These are phyloP conservation scores for Nothomitra cinnamomea DNA, from an alignment of 2,329 filamentous ascomycete genomes.

Conservation along the genomic window DNA sequence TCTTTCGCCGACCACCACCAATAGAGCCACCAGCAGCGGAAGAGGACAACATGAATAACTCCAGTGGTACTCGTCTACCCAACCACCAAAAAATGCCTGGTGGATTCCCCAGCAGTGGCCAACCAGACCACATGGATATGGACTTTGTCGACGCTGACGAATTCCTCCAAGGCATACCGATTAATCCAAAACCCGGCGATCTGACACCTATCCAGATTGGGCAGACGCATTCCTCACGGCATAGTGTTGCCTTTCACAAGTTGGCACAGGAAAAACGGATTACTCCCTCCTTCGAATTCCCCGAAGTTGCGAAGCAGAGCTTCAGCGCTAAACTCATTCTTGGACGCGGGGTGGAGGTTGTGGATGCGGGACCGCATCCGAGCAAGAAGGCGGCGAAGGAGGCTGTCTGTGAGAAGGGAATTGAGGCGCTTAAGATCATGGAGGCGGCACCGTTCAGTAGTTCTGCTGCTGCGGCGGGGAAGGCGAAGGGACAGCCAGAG, in stretches of 20 bases:
- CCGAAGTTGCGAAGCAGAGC: neutral
- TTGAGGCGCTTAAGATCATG: constrained; percentile 15
- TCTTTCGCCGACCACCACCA: neutral
- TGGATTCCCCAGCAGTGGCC: neutral
- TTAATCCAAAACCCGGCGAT: neutral
- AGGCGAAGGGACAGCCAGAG: constrained; percentile 7
- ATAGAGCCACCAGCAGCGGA: neutral
- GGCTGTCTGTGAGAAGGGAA: constrained; percentile 18
- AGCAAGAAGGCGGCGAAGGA: constrained; percentile 28
- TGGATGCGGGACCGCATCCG: constrained; percentile 14
- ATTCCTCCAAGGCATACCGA: neutral
- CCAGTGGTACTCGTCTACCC: neutral
- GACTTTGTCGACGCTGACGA: neutral
- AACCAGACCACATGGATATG: neutral
- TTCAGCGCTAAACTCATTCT: neutral
- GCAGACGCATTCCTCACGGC: neutral
- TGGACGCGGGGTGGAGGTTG: constrained; percentile 5
- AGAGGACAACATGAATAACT: neutral
- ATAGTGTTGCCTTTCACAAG: neutral
- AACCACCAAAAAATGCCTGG: neutral
- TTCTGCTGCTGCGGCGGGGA: constrained; percentile 4
- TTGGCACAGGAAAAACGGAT: neutral
- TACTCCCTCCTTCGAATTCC: neutral
- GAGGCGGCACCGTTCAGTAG: constrained; percentile 6
- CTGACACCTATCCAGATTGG: neutral